phyloP scores from a whole-genome alignment of 2,329 filamentous ascomycete genomes.

The Aspergillus pseudotamarii region DNA sequence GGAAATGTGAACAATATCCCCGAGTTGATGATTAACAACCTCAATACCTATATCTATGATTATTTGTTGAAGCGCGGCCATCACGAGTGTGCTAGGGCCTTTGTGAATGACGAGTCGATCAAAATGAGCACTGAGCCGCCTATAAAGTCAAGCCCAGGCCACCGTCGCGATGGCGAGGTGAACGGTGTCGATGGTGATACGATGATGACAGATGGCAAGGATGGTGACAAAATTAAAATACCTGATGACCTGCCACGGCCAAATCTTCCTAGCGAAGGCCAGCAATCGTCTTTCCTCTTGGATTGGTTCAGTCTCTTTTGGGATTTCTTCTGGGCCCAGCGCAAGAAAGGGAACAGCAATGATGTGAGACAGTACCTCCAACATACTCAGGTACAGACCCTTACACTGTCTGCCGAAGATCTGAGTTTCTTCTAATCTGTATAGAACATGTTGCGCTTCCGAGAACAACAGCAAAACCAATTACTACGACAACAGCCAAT shows the following conservation, averaged over 20 bases:
- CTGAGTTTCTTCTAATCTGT: slow-evolving; percentile 18
- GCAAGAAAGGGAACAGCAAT: slow-evolving; percentile 65
- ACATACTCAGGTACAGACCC: slow-evolving; percentile 71
- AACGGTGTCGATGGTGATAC: slow-evolving; percentile 73
- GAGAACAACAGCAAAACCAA: slow-evolving; percentile 76
- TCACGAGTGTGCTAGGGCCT: slow-evolving; percentile 77
- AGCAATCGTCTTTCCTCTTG: slow-evolving; percentile 80
- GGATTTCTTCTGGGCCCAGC: slow-evolving; percentile 89
- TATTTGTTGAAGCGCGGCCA: slow-evolving; percentile 83
- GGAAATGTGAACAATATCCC: slow-evolving; percentile 41
- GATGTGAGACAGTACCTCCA: slow-evolving; percentile 75
- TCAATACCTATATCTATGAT: slow-evolving; percentile 71
- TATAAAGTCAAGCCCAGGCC: slow-evolving; percentile 69
- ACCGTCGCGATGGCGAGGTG: slow-evolving; percentile 68
- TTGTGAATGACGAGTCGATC: slow-evolving; percentile 64
- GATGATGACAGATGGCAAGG: slow-evolving; percentile 83
- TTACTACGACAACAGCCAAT: slow-evolving; percentile 74
- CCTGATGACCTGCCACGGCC: slow-evolving; percentile 75
- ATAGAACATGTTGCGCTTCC: slow-evolving; percentile 66
- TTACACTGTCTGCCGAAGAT: neutral
- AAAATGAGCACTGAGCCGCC: slow-evolving; percentile 61
- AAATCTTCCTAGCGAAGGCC: slow-evolving; percentile 60
- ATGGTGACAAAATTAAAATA: slow-evolving; percentile 72
- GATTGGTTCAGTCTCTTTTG: slow-evolving; percentile 98
- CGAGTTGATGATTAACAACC: slow-evolving; percentile 43